Evolutionary conservation across 305 asterid species (phyloP), one percentile per base, ranked within the genome.

Genomic region (Solanum hybrid): DNA sequence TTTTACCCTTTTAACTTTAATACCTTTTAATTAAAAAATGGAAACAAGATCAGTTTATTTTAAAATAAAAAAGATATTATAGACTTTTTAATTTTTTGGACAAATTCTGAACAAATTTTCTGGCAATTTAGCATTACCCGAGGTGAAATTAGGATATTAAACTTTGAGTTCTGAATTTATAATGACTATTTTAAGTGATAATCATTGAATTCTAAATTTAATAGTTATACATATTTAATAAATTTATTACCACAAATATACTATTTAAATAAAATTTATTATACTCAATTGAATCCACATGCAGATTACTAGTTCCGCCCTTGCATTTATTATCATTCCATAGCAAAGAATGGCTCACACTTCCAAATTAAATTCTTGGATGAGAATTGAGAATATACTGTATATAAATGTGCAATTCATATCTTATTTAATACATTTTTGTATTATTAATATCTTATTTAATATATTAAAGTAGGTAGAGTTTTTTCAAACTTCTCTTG

Each of bases 261-360:
- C 10, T 60, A 0, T 0, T 60, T 60, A 22, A 60, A 64, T 0
- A 64, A 64, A 22, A 4, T 8, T 2, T 8, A 8, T 64, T 22
- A 4, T 0, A 3, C n/a, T 19, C 27, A n/a, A 64, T 0, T 4
- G 2, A 64, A 64, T 22, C 10, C 2, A 0, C 26, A 22, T 60
- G 72, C 26, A 8, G 6, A 3, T 0, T 22, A 60, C 12, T 8
- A 60, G 12, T 60, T 60, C 12, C 72, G 2, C n/a, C 22, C 22
- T 42, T 5, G 1, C 66, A 51, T 51, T 51, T 51, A 15, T 51
- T 51, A 6, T 1, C 64, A 51, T 17, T 56, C 69, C n/a, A 17
- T 17, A 17, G 69, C 1, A 17, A 17, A 56, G 69, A 56, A 56
- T 45, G 73, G 73, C 73, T 64, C 73, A 22, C 11, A 60, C 11